Percentiles rank a stretch among this genome's conserved stretches.
phyloP scores from a whole-genome alignment of 441 rosid genomes.

The Hura crepitans region DNA sequence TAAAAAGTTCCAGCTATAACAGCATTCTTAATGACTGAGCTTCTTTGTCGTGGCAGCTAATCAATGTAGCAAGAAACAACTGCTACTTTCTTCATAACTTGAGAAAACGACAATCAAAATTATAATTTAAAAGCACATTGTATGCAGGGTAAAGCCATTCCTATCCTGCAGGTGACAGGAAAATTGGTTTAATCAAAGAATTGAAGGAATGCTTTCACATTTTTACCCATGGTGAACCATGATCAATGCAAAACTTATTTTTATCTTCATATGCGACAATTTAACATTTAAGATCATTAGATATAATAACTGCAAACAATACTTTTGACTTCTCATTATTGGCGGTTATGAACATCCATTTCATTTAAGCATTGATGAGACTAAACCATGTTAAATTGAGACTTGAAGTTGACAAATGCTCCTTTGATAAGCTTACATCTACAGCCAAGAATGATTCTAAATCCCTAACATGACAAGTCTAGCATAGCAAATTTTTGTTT shows the following conservation, averaged over 20 bases:
- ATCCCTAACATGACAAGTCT: neutral
- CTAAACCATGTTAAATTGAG: neutral
- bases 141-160: neutral
- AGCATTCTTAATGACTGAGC: neutral
- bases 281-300: neutral
- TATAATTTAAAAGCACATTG: neutral
- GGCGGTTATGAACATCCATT: neutral
- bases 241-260: neutral
- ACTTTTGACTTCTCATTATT: neutral
- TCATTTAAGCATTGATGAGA: neutral
- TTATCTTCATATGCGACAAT: neutral
- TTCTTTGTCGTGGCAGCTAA: neutral
- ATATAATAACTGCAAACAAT: too few species aligned
- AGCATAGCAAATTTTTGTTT: neutral
- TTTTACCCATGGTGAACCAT: neutral
- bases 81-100: neutral
- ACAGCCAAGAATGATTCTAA: neutral
- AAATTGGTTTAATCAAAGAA: neutral
- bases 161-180: neutral
- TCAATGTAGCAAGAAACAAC: neutral
- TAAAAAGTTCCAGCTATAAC: neutral
- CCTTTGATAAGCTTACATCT: neutral
- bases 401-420: neutral
- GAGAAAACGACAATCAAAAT: neutral
- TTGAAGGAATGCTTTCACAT: neutral